phyloP scores from a whole-genome alignment of 345 rosid species.

The Eucalyptus sideroxylon region DNA sequence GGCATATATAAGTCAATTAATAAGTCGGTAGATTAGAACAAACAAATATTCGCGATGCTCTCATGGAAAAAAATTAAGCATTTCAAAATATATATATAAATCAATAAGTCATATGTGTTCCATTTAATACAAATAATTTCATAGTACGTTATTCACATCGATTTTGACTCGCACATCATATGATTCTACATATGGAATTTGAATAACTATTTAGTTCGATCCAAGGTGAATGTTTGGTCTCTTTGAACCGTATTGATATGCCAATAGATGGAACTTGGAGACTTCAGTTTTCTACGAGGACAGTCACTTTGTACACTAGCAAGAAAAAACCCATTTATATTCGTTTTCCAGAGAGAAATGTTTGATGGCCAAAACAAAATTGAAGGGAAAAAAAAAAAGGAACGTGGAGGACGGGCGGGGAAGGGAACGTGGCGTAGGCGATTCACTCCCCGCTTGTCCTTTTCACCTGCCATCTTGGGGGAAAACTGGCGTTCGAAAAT shows the following conservation, averaged over 20 bases:
- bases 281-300: neutral
- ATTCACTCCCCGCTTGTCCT: neutral
- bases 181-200: neutral
- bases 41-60: neutral
- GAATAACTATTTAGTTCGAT: neutral
- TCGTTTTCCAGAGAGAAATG: neutral
- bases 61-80: neutral
- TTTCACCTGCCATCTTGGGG: neutral
- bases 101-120: accelerated
- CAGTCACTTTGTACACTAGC: neutral
- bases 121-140: neutral
- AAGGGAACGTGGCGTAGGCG: neutral
- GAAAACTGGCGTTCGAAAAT: neutral
- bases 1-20: neutral
- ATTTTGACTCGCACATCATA: neutral
- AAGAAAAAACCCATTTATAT: neutral
- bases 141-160: accelerated
- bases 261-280: neutral
- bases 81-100: neutral
- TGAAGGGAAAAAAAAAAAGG: neutral
- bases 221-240: neutral
- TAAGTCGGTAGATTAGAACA: neutral
- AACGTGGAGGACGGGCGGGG: neutral
- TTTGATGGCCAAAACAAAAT: neutral
- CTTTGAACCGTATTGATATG: neutral